Base-by-base conservation (phyloP, 2,329 filamentous ascomycete genomes). In the Alternaria alternata region DNA sequence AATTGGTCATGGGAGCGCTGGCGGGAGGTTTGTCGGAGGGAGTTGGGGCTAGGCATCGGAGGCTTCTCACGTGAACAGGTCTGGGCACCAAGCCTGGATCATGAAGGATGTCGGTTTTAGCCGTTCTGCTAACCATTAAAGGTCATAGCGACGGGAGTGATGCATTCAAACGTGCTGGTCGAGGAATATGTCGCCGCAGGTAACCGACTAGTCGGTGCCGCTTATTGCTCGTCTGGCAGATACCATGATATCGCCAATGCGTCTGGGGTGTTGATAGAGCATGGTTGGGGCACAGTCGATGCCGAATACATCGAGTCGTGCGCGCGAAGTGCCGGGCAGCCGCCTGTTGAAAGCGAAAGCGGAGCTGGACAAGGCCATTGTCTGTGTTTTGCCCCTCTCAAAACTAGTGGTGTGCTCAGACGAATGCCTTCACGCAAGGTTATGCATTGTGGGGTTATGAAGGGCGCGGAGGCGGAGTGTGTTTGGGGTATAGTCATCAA, bases 21-120 rank as follows among this genome's bases (percentile, higher is more conserved):
- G 32, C 62, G 62, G 62, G 53, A 52, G 49, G 62, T 64, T 64
- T 64, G 44, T 64, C 62, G 62, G 62, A 61, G 53, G 26, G 43
- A 46, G 26, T 34, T 38, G 48, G 43, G 20, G 51, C 57, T 59
- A 32, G 51, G 51, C 51, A 14, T 38, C 28, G 43, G 36, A 36
- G 26, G 9, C 34, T 24, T 16, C 51, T 47, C 36, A 59, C 51
- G 42, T 54, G 56, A 54, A 59, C 51, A 49, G 4, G 22, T 12
- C 51, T 59, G 28, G 43, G 51, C 56, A 26, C 34, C 51, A 43
- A 7, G 51, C 56, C 26, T 58, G 22, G 42, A 54, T 28, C 36
- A 12, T 18, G 34, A 44, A 32, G 30, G 42, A 41, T 14, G 34
- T 38, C 36, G 34, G 36, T 34, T 41, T 58, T 47, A 46, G 26